A percentile compares a stretch with the other conserved stretches of the same genome.
These are phyloP conservation scores for Saraca asoca DNA, from an alignment of 331 rosid genomes.

Conservation along the genomic window DNA sequence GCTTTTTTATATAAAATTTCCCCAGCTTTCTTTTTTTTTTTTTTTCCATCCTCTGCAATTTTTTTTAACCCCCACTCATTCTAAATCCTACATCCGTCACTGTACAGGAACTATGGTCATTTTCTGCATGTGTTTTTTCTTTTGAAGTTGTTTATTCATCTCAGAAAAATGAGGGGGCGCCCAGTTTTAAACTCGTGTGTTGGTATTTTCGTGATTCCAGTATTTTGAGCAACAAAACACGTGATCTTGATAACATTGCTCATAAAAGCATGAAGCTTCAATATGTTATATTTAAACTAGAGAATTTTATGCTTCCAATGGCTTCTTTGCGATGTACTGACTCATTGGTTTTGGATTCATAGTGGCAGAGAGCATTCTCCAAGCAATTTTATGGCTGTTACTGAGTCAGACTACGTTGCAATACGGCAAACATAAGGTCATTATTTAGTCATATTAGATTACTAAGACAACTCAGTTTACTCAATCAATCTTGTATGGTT, in stretches of 20 bases:
- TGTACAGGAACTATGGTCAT: too few species aligned
- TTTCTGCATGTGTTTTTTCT: too few species aligned
- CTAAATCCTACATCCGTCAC: too few species aligned
- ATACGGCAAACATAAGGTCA: conserved; percentile 82
- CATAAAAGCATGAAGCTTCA: conserved; percentile 1
- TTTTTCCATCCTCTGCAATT: too few species aligned
- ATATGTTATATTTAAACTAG: background rate
- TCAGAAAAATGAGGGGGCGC: too few species aligned
- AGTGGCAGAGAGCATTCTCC: conserved; percentile 69
- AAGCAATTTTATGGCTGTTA: conserved; percentile 72
- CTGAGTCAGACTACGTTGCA: conserved; percentile 69
- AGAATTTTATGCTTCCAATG: background rate
- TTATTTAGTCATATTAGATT: conserved; percentile 16
- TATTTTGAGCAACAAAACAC: background rate
- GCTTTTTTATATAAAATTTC: too few species aligned
- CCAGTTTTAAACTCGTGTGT: background rate
- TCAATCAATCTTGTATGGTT: too few species aligned
- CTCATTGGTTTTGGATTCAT: conserved; percentile 18
- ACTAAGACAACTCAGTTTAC: too few species aligned
- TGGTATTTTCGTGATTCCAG: background rate
- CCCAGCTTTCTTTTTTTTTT: too few species aligned
- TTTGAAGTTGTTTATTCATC: too few species aligned
- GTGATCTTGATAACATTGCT: background rate
- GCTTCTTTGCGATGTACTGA: conserved; percentile 14
- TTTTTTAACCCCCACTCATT: too few species aligned